Evolutionary conservation across 331 rosid species (phyloP), one percentile per base, ranked within the genome.

Genomic region (Phaseolus coccineus): DNA sequence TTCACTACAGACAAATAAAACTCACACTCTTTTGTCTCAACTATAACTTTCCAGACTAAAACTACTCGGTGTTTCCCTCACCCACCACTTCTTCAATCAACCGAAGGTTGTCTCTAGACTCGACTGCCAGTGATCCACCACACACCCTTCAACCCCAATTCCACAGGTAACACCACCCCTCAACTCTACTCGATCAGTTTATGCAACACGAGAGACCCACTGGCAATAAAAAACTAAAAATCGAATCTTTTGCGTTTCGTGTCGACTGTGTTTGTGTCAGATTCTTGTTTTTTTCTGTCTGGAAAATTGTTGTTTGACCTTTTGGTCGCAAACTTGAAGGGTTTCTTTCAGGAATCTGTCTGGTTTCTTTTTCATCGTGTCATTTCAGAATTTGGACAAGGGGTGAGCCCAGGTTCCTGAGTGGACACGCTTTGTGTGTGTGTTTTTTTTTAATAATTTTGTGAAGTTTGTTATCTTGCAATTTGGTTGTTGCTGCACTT

Each of bases 141-240:
- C 59, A 63, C 76, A 33, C 57, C 56, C 77, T 72, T 79, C 51
- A 22, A 39, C 10, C 74, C 72, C 70, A 30, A 69, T 57, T 81
- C 68, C 71, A 28, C 69, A 86, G 89, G 93, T 87, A 65, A 37
- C 71, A 77, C 16, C 70, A 42, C 40, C 53, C 62, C 72, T 56
- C 69, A 3, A 48, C 55, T 50, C 11, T 33, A 24, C 55, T 77
- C 46, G 39, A 63, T 85, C 31, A 1, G 3, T 85, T n/a, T 2
- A 61, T 2, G 39, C 11, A 39, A 3, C 58, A 62, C 33, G 30
- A 69, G 24, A 61, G 2, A 63, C 55, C 74, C 87, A 76, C 44
- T 67, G 77, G 62, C n/a, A 10, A 4, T 72, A 2, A 33, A 28
- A 46, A 13, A 47, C 27, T 80, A 53, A 73, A 83, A 37, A 33